phyloP scores from a whole-genome alignment of 768 basidiomycete species.

The Trametes elegans region DNA sequence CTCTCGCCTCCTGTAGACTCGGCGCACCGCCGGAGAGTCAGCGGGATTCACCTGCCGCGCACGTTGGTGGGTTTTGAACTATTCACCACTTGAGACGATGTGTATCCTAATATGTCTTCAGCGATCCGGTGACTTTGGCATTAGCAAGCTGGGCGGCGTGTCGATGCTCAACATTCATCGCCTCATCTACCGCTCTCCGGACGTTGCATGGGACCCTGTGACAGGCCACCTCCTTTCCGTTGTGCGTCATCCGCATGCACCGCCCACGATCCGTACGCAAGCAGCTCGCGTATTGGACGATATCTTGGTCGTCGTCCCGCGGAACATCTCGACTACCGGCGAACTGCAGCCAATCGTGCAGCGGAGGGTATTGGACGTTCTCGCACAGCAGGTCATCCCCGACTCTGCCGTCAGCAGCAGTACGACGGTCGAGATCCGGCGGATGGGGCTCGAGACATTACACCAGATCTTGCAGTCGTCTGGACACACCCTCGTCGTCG shows the following conservation, averaged over 20 bases:
- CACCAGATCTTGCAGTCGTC: constrained; percentile 89
- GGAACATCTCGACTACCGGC: constrained; percentile 57
- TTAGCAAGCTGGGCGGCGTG: constrained; percentile 79
- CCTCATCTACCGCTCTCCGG: constrained; percentile 77
- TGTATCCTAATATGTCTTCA: constrained; percentile 32
- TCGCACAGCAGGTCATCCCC: constrained; percentile 73
- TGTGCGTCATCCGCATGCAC: constrained; percentile 65
- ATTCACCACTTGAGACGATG: neutral
- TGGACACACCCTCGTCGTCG: constrained; percentile 87
- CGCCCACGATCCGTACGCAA: constrained; percentile 79
- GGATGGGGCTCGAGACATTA: constrained; percentile 86
- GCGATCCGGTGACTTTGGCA: constrained; percentile 94
- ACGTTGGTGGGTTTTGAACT: constrained; percentile 56
- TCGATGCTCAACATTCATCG: constrained; percentile 83
- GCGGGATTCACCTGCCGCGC: constrained; percentile 83
- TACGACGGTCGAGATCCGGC: constrained; percentile 70
- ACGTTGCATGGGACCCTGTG: constrained; percentile 81
- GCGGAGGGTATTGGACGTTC: constrained; percentile 78
- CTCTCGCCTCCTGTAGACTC: constrained; percentile 41
- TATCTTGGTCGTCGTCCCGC: constrained; percentile 73
- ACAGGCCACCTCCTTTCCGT: constrained; percentile 80
- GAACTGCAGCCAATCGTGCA: constrained; percentile 73
- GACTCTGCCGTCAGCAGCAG: constrained; percentile 40
- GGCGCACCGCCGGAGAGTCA: constrained; percentile 68
- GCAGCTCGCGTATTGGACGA: constrained; percentile 87